Percentiles rank a stretch among this genome's conserved stretches.
phyloP scores from a whole-genome alignment of 371 early-diverging fungal species.

The Haplosporangium sp. region DNA sequence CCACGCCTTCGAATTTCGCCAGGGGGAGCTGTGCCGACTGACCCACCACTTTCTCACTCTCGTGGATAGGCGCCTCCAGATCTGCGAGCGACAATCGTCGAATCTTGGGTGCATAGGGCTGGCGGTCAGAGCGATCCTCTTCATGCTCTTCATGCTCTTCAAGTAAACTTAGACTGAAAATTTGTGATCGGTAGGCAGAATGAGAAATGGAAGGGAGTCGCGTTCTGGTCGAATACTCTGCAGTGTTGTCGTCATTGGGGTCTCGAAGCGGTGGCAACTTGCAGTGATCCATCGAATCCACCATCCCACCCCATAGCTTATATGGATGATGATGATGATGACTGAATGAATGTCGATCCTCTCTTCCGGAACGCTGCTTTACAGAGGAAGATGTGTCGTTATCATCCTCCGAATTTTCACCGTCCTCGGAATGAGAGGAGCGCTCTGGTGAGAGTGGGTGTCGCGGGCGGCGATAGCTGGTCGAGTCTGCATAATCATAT shows the following conservation, averaged over 20 bases:
- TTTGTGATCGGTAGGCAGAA: slow-evolving; percentile 24
- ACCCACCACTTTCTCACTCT: slow-evolving; percentile 34
- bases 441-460: slow-evolving; percentile 50
- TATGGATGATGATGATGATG: neutral
- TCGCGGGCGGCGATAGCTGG: slow-evolving; percentile 20
- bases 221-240: slow-evolving; percentile 1
- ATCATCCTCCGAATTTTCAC: slow-evolving; percentile 43
- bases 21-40: slow-evolving; percentile 32
- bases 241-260: neutral
- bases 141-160: no score
- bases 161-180: no score
- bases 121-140: slow-evolving; percentile 2
- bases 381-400: slow-evolving; percentile 29
- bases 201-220: slow-evolving; percentile 37
- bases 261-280: slow-evolving; percentile 40
- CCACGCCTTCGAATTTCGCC: slow-evolving; percentile 40
- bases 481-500: slow-evolving; percentile 18
- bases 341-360: neutral
- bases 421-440: slow-evolving; percentile 48
- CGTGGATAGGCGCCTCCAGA: slow-evolving; percentile 45
- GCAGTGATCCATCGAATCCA: slow-evolving; percentile 24
- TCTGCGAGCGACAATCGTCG: slow-evolving; percentile 51
- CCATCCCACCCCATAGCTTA: slow-evolving; percentile 38
- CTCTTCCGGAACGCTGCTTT: neutral
- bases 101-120: slow-evolving; percentile 18